A percentile compares a stretch with the other conserved stretches of the same genome.
Evolutionary conservation across 148 eudicot genomes (phyloP).

Genomic region (Drosera capensis): DNA sequence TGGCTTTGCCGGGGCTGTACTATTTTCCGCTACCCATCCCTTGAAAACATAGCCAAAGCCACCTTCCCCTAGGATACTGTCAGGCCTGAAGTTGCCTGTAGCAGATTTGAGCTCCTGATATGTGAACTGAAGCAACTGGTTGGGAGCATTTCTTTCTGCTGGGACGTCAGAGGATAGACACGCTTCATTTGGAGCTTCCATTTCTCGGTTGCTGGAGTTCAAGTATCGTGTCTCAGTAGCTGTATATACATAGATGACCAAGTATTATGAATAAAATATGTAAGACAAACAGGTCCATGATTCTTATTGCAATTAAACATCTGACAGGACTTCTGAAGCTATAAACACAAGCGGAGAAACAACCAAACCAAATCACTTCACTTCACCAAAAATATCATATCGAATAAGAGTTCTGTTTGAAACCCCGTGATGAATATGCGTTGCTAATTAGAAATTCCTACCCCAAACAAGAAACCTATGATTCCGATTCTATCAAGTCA

Average conservation of each 20-base stretch:
- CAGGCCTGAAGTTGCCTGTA: slow-evolving; percentile 92
- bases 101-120: slow-evolving; percentile 86
- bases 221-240: slow-evolving; percentile 85
- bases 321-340: too few relatives aligned
- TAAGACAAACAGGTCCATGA: not conserved
- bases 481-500: too few relatives aligned
- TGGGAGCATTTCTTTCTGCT: slow-evolving; percentile 30
- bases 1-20: slow-evolving; percentile 86
- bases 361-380: too few relatives aligned
- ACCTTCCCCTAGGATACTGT: slow-evolving; percentile 95
- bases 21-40: slow-evolving; percentile 94
- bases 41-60: slow-evolving; percentile 93
- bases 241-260: slow-evolving; percentile 15
- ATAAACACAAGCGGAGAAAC: too few relatives aligned
- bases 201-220: slow-evolving; percentile 87
- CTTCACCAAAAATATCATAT: too few relatives aligned
- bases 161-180: slow-evolving; percentile 34
- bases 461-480: too few relatives aligned
- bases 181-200: slow-evolving; percentile 70
- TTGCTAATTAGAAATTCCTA: too few relatives aligned
- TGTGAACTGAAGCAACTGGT: slow-evolving; percentile 55
- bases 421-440: too few relatives aligned
- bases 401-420: too few relatives aligned
- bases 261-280: not conserved
- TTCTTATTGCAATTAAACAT: too few relatives aligned